Percentiles rank a stretch among this genome's conserved stretches.
phyloP scores from a whole-genome alignment of 2,329 filamentous ascomycete genomes.

The Neofusicoccum parvum region DNA sequence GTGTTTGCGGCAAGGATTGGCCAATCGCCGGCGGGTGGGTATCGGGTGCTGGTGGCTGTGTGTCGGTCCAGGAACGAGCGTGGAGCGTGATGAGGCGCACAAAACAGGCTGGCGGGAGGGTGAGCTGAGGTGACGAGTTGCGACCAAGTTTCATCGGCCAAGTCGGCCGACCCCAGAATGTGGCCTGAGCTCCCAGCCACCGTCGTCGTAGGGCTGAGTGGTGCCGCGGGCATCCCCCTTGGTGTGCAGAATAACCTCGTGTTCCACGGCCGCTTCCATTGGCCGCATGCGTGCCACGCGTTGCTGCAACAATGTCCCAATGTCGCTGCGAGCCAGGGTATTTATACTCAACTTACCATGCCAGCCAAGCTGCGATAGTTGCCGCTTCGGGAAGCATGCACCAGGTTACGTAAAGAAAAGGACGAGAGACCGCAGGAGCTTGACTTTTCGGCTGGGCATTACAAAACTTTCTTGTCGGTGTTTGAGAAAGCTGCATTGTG shows the following conservation, averaged over 20 bases:
- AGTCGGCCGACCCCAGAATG: conserved; percentile 1
- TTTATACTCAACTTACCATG: neutral
- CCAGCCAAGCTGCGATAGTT: neutral
- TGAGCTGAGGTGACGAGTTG: conserved; percentile 5
- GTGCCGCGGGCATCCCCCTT: neutral
- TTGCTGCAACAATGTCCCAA: neutral
- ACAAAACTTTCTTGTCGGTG: neutral
- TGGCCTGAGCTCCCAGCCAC: conserved; percentile 13
- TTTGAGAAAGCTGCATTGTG: neutral
- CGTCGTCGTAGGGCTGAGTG: conserved; percentile 4
- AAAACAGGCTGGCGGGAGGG: neutral
- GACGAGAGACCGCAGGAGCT: neutral
- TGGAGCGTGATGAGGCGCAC: neutral
- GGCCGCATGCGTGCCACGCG: neutral
- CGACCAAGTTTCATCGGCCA: conserved; percentile 15
- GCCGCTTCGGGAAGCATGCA: neutral
- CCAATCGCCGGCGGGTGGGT: conserved; percentile 6
- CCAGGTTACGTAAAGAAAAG: conserved; percentile 3
- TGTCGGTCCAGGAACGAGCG: neutral
- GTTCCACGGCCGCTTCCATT: neutral
- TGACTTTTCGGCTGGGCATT: neutral
- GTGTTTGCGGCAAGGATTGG: neutral
- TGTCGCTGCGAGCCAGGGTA: neutral
- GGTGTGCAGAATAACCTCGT: neutral
- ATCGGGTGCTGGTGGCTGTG: neutral